Base-by-base conservation (phyloP, 2,329 filamentous ascomycete genomes). In the Colletotrichum spinosum region DNA sequence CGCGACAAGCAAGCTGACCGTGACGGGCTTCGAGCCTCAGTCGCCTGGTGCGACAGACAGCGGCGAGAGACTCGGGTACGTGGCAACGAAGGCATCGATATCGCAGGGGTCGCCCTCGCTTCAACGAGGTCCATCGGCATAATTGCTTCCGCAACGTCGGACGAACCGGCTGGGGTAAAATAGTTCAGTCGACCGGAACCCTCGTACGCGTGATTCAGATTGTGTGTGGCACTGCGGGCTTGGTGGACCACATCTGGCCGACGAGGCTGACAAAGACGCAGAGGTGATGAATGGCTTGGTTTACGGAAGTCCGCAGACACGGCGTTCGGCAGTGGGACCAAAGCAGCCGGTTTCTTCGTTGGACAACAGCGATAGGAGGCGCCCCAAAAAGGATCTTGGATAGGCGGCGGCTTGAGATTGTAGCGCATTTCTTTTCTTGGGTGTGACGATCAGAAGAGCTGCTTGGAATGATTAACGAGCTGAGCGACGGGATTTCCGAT, bases 281-380 rank as follows among this genome's bases (percentile, higher is more conserved):
- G 46, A 25, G 25, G 25, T 25, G 25, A 25, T 25, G 25, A 25
- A 25, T 25, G 25, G 25, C 25, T 37, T 53, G 42, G 48, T 37
- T 65, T 42, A 44, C 62, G 52, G 57, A 41, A 52, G 52, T 62
- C 58, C 58, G 62, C 58, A 62, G 52, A 49, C 48, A 56, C 39
- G 62, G 57, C 62, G 46, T 41, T 25, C 57, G 51, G 42, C 15
- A 13, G 46, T 51, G 51, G 39, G 58, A 61, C 35, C 25, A 34
- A 55, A 35, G 46, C 9, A 44, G 13, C 11, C 17, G 42, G 38
- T 55, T 5, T 55, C 38, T 15, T 41, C 44, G 44, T 61, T 57
- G 45, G 8, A 62, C 39, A 55, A 25, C 15, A 55, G 34, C 57
- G 45, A 41, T 15, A 44, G 39, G 37, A 35, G 25, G 25, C 25